Conservation (phyloP, 192 early-diverging fungal species). For the Pilaira anomala region DNA sequence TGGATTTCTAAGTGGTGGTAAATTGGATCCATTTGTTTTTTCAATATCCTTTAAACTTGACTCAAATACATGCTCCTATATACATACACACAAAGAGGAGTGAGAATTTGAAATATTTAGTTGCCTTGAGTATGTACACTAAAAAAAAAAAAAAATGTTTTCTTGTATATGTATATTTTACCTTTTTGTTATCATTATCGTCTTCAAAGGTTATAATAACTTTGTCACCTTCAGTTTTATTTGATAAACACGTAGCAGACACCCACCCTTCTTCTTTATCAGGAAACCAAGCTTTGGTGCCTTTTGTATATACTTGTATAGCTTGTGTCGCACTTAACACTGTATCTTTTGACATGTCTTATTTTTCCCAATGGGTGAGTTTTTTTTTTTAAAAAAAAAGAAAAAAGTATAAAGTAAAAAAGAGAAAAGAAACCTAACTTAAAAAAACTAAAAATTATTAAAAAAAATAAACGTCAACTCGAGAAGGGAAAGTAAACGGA, state of each 20-base stretch:
- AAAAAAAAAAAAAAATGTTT: background rate
- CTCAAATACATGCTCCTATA: conserved; percentile 67
- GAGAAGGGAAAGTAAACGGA: too few species aligned
- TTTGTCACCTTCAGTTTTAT: conserved; percentile 52
- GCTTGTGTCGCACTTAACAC: conserved; percentile 22
- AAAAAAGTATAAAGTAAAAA: too few species aligned
- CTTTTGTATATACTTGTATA: conserved; percentile 68
- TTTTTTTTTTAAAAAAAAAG: too few species aligned
- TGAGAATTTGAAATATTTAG: too few species aligned
- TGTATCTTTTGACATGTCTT: too few species aligned
- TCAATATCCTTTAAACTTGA: conserved; percentile 69
- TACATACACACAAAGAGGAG: background rate
- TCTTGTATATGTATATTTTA: background rate
- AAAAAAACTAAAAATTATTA: too few species aligned
- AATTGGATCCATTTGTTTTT: conserved; percentile 57
- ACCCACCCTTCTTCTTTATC: conserved; percentile 87
- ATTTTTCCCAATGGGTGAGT: too few species aligned
- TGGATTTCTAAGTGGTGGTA: conserved; percentile 96
- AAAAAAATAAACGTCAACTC: too few species aligned
- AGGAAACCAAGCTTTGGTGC: conserved; percentile 83
- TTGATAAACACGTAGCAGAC: conserved; percentile 61
- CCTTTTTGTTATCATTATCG: conserved; percentile 39
- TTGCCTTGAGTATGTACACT: too few species aligned
- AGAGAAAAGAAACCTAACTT: too few species aligned
- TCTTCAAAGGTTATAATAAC: conserved; percentile 61